phyloP scores from a whole-genome alignment of 352 stramenopile genomes.

The Sclerospora graminicola region DNA sequence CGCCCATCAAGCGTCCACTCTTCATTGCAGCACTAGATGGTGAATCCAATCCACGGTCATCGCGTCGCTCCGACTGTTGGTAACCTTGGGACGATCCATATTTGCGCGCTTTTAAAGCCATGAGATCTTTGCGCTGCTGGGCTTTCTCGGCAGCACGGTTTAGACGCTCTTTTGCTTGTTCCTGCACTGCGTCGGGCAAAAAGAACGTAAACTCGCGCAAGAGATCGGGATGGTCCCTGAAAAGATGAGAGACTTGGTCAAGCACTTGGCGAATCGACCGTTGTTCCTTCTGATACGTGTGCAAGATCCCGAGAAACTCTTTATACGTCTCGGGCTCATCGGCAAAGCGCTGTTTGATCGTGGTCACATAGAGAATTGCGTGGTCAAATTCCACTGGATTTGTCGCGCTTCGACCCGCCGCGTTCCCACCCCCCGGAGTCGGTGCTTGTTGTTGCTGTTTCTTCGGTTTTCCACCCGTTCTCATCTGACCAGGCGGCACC shows the following conservation, averaged over 20 bases:
- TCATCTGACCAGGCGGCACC: constrained; percentile 22
- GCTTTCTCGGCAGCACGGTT: constrained; percentile 92
- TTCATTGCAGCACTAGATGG: constrained; percentile 50
- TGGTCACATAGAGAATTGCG: constrained; percentile 98
- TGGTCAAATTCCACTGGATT: constrained; percentile 98
- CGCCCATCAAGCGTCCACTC: constrained; percentile 22
- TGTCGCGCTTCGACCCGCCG: constrained; percentile 29
- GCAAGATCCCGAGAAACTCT: constrained; percentile 98
- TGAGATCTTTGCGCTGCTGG: constrained; percentile 77
- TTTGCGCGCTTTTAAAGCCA: constrained; percentile 43
- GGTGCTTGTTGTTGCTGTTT: constrained; percentile 34
- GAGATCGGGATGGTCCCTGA: constrained; percentile 98
- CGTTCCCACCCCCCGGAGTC: constrained; percentile 15
- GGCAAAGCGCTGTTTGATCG: constrained; percentile 98
- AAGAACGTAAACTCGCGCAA: constrained; percentile 99
- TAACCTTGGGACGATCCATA: constrained; percentile 24
- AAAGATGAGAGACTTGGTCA: constrained; percentile 97
- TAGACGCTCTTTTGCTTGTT: constrained; percentile 93
- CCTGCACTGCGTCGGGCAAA: constrained; percentile 96
- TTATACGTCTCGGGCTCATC: constrained; percentile 98
- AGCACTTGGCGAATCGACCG: constrained; percentile 95
- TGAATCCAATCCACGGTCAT: constrained; percentile 40
- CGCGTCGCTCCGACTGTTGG: constrained; percentile 28
- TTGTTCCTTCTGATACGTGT: constrained; percentile 99
- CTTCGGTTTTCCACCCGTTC: constrained; percentile 40